These are phyloP conservation scores for Scutellaria minor DNA, from an alignment of 257 asterid species.

Conservation along the genomic window DNA sequence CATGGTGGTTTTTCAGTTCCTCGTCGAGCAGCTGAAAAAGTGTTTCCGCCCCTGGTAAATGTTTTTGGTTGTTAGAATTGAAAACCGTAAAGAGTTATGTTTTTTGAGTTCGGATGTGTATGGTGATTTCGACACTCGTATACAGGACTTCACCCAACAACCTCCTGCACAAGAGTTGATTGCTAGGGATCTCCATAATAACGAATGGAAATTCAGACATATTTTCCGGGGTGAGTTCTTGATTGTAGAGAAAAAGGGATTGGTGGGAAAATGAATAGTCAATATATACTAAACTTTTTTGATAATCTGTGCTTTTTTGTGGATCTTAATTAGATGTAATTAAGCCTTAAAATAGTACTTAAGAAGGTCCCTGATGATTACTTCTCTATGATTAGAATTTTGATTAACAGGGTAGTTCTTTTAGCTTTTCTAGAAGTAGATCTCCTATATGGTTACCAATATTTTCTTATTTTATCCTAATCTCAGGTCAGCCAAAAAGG, in stretches of 20 bases:
- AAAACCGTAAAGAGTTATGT: neutral
- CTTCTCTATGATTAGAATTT: neutral
- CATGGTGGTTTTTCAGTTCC: slow-evolving; percentile 94
- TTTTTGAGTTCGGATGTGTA: neutral
- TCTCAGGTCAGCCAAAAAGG: slow-evolving; percentile 85
- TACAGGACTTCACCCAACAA: slow-evolving; percentile 74
- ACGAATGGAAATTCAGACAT: slow-evolving; percentile 89
- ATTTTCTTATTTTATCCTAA: slow-evolving; percentile 11
- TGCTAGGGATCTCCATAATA: slow-evolving; percentile 80
- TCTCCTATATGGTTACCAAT: neutral
- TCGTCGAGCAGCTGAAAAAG: slow-evolving; percentile 90
- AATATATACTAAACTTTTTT: neutral
- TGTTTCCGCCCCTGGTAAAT: slow-evolving; percentile 76
- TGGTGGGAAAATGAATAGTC: neutral
- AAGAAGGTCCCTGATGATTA: neutral
- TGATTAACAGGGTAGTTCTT: neutral
- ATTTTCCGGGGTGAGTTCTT: slow-evolving; percentile 71
- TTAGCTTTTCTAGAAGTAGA: slow-evolving; percentile 14
- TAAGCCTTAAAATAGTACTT: neutral
- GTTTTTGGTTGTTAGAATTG: neutral
- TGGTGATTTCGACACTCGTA: slow-evolving; percentile 22
- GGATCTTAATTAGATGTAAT: neutral
- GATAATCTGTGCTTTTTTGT: no score
- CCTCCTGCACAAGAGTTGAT: slow-evolving; percentile 89
- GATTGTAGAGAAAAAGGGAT: neutral